These are phyloP conservation scores for Lotus japonicus DNA, from an alignment of 306 rosid species.

Conservation along the genomic window DNA sequence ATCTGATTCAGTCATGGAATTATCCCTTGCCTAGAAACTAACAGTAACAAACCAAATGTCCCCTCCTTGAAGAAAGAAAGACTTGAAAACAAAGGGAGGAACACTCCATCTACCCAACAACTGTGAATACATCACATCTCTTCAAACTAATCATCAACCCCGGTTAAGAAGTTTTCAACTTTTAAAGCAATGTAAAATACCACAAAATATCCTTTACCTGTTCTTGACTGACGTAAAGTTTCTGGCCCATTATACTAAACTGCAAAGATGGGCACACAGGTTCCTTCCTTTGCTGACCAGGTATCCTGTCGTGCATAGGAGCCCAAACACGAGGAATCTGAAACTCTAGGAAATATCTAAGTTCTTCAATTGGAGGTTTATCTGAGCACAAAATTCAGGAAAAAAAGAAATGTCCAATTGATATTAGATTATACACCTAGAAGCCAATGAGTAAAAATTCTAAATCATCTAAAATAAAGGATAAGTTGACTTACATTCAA, in stretches of 20 bases:
- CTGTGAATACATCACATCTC: background rate
- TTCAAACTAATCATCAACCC: background rate
- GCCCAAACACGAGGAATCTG: conserved; percentile 86
- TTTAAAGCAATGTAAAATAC: background rate
- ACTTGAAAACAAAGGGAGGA: background rate
- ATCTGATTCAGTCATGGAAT: background rate
- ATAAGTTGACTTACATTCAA: conserved; percentile 56
- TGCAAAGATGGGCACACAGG: conserved; percentile 95
- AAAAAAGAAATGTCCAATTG: background rate
- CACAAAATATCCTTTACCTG: conserved; percentile 44
- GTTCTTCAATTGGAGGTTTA: conserved; percentile 94
- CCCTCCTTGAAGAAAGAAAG: background rate
- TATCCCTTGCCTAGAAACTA: background rate
- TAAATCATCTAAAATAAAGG: background rate
- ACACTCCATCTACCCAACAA: background rate
- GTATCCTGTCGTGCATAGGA: conserved; percentile 55
- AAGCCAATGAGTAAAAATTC: background rate
- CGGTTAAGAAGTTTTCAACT: background rate
- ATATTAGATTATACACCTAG: background rate
- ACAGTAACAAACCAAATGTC: background rate
- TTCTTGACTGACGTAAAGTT: conserved; percentile 83
- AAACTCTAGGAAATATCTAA: conserved; percentile 87
- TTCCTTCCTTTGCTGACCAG: conserved; percentile 87
- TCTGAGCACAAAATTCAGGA: conserved; percentile 37
- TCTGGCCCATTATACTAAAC: conserved; percentile 96